Conservation (phyloP, 345 rosid species). For the Rhodomyrtus tomentosa region DNA sequence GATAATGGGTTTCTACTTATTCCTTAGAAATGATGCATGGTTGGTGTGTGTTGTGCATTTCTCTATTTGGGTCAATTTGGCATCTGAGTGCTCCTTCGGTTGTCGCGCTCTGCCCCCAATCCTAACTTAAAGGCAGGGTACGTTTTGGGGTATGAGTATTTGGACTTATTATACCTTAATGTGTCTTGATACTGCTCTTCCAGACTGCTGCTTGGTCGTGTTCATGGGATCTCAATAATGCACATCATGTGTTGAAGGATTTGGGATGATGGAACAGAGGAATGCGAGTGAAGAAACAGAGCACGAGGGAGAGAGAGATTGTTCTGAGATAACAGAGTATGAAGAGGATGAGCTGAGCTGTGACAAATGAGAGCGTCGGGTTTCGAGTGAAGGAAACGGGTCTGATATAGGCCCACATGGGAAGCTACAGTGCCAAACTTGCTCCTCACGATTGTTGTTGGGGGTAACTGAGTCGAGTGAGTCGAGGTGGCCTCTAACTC, state of each 20-base stretch:
- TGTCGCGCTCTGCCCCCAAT: not conserved
- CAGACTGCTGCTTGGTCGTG: slow-evolving; percentile 94
- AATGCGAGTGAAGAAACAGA: not conserved
- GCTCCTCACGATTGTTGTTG: not conserved
- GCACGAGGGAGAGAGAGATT: not conserved
- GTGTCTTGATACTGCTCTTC: not conserved
- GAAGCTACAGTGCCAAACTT: not conserved
- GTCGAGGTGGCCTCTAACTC: no score
- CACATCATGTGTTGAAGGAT: slow-evolving; percentile 70
- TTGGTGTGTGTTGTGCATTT: not conserved
- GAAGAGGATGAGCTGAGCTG: no score
- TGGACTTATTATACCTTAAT: not conserved
- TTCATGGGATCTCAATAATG: slow-evolving; percentile 66
- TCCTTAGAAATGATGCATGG: not conserved
- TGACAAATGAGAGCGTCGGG: not conserved
- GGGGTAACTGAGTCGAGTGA: not conserved
- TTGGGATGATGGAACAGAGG: not conserved
- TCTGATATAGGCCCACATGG: accelerated
- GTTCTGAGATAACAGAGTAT: not conserved
- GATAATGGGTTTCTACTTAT: not conserved
- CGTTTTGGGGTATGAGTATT: not conserved
- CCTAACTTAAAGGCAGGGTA: not conserved
- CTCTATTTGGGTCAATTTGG: not conserved
- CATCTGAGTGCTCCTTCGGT: not conserved
- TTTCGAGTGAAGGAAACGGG: accelerated